A percentile compares a stretch with the other conserved stretches of the same genome.
Conservation (phyloP, 768 basidiomycete species). For the Tylopilus subfusipes region DNA sequence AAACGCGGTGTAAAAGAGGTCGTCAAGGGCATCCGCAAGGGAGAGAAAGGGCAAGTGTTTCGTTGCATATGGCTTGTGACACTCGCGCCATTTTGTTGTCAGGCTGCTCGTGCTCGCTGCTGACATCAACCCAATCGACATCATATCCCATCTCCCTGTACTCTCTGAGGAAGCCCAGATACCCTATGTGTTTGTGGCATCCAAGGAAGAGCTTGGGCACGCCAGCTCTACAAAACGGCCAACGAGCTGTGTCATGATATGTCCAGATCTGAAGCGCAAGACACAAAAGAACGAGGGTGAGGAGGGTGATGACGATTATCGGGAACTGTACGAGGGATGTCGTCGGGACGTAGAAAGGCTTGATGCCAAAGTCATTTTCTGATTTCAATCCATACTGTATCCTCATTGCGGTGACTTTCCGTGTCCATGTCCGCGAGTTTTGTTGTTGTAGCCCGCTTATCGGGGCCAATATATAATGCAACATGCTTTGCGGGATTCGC, state of each 20-base stretch:
- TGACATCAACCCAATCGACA: slow-evolving; percentile 97
- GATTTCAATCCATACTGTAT: slow-evolving; percentile 15
- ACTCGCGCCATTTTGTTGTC: slow-evolving; percentile 3
- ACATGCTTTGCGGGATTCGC: slow-evolving; percentile 12
- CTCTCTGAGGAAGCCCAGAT: slow-evolving; percentile 91
- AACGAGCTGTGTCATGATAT: slow-evolving; percentile 96
- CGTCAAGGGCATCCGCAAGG: slow-evolving; percentile 95
- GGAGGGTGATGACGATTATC: slow-evolving; percentile 80
- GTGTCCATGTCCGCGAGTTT: not conserved
- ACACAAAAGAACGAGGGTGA: slow-evolving; percentile 56
- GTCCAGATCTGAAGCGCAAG: slow-evolving; percentile 76
- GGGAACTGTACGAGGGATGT: slow-evolving; percentile 83
- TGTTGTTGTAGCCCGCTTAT: not conserved
- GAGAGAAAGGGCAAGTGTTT: slow-evolving; percentile 83
- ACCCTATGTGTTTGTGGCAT: slow-evolving; percentile 85
- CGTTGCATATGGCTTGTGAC: not conserved
- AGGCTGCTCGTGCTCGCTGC: slow-evolving; percentile 91
- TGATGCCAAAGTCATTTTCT: slow-evolving; percentile 67
- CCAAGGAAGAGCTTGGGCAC: slow-evolving; percentile 93
- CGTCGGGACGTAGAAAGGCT: slow-evolving; percentile 81
- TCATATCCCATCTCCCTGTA: slow-evolving; percentile 94
- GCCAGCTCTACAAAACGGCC: slow-evolving; percentile 97
- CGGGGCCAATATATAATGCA: not conserved
- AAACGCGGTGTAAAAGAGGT: slow-evolving; percentile 99
- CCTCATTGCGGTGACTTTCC: not conserved